A percentile compares a stretch with the other conserved stretches of the same genome.
phyloP scores from a whole-genome alignment of 1,284 basidiomycete genomes.

The Exobasidium rhododendri region DNA sequence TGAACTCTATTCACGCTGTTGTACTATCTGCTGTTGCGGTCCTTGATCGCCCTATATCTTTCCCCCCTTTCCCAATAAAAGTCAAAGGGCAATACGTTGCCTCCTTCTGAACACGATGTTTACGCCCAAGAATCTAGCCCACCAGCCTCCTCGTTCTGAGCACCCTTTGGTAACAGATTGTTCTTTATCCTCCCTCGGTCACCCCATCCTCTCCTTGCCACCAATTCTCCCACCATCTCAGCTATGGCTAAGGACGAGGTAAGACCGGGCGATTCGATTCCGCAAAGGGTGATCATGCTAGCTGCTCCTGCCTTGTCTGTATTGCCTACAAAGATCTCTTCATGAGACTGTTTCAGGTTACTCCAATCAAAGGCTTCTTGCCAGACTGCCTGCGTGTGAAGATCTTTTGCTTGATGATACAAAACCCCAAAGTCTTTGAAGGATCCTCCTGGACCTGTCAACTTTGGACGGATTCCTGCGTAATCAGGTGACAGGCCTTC shows the following conservation, averaged over 20 bases:
- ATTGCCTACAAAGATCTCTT: not conserved
- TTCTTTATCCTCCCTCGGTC: constrained; percentile 14
- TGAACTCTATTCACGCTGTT: no score
- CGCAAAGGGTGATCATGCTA: constrained; percentile 58
- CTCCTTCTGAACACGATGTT: not conserved
- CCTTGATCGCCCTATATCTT: not conserved
- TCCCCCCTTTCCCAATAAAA: not conserved
- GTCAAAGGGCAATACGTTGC: not conserved
- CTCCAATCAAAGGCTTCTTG: constrained; percentile 19
- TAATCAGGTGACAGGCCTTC: constrained; percentile 79
- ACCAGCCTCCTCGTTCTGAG: constrained; percentile 35
- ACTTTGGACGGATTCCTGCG: constrained; percentile 84
- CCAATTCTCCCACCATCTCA: constrained; percentile 57
- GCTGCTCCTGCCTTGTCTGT: constrained; percentile 21
- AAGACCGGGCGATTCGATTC: constrained; percentile 61
- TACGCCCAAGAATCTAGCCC: constrained; percentile 39
- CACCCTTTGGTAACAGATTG: constrained; percentile 29
- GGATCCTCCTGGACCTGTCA: constrained; percentile 66
- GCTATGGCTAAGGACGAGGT: constrained; percentile 60
- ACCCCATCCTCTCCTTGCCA: constrained; percentile 56
- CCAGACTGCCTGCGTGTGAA: constrained; percentile 40
- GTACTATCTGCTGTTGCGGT: not conserved
- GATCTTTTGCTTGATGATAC: constrained; percentile 36
- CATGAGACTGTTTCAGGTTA: not conserved
- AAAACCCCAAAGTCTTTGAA: constrained; percentile 76